Base-by-base conservation (phyloP, 257 asterid genomes). In the Petunia secreta region DNA sequence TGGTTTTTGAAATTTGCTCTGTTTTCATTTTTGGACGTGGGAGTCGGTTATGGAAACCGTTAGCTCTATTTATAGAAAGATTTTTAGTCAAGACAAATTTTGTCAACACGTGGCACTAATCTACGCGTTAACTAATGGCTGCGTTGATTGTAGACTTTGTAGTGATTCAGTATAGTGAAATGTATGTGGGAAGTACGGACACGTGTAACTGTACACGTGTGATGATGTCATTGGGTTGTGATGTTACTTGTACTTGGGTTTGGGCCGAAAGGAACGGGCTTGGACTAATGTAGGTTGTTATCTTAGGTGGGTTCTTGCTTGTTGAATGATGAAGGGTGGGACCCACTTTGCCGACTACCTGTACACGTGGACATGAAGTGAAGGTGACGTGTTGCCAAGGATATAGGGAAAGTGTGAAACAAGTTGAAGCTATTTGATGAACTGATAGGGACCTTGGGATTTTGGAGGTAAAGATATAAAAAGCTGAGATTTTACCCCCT, bases 191-290 rank as follows among this genome's bases (percentile, higher is more conserved):
- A 77, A 79, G 84, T 80, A 4, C 58, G 1, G 90, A 85, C 92
- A 88, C 93, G 90, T 78, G 80, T 9, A 25, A 8, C n/a, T 0
- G 55, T 84, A 81, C 84, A 85, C 86, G 83, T 85, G 89, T 34
- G 39, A 0, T 0, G 6, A 1, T 5, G 1, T 13, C 4, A 84
- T 77, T 87, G 91, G 90, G 7, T 13, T 78, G 16, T 9, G 86
- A 71, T 58, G 85, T 64, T 88, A 87, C 88, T 76, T 75, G 67
- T 88, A 85, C 74, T 2, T 58, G 75, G 74, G 81, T 74, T 80
- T 46, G 44, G 83, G 75, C 69, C 73, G 44, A 15, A 2, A 1
- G 58, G 40, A 38, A 9, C 34, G 43, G 59, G 13, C 60, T n/a
- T 46, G n/a, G 43, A 62, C 67, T 62, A 62, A 62, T 8, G 13